Conservation (phyloP, 306 rosid species). For the Prunus salicina region DNA sequence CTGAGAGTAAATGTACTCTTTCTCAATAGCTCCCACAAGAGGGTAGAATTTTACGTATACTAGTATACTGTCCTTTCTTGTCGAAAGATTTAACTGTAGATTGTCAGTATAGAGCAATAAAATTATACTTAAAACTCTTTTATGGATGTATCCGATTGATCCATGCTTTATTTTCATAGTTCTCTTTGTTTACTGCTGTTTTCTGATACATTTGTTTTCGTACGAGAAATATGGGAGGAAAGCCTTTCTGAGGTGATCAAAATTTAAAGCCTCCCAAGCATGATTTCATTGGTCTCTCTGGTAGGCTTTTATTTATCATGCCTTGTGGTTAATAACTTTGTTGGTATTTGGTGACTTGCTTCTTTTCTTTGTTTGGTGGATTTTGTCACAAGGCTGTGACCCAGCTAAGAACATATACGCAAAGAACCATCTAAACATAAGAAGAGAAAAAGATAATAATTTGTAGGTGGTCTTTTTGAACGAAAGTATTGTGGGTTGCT, state of each 20-base stretch:
- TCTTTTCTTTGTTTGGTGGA: too few relatives aligned
- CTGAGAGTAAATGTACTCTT: slow-evolving; percentile 26
- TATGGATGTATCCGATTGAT: slow-evolving; percentile 6
- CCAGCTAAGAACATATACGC: too few relatives aligned
- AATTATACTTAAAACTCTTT: slow-evolving; percentile 13
- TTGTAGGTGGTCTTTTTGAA: too few relatives aligned
- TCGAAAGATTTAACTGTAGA: slow-evolving; percentile 25
- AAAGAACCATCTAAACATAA: too few relatives aligned
- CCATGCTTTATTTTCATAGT: slow-evolving; percentile 4
- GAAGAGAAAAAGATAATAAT: too few relatives aligned
- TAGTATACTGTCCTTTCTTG: slow-evolving; percentile 8
- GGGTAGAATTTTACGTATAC: slow-evolving; percentile 12
- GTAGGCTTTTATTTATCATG: too few relatives aligned
- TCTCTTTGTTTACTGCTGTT: not conserved
- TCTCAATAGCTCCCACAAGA: slow-evolving; percentile 24
- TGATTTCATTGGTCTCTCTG: too few relatives aligned
- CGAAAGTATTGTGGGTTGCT: too few relatives aligned
- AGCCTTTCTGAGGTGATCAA: not conserved
- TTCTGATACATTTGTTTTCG: slow-evolving; percentile 5
- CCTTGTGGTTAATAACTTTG: too few relatives aligned
- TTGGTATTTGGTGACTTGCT: not conserved
- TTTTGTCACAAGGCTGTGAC: too few relatives aligned
- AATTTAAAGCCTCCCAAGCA: too few relatives aligned
- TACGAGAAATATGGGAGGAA: slow-evolving; percentile 8
- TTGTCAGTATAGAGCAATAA: slow-evolving; percentile 27